Evolutionary conservation across 306 rosid genomes (phyloP).

Genomic region (Sesbania bispinosa): DNA sequence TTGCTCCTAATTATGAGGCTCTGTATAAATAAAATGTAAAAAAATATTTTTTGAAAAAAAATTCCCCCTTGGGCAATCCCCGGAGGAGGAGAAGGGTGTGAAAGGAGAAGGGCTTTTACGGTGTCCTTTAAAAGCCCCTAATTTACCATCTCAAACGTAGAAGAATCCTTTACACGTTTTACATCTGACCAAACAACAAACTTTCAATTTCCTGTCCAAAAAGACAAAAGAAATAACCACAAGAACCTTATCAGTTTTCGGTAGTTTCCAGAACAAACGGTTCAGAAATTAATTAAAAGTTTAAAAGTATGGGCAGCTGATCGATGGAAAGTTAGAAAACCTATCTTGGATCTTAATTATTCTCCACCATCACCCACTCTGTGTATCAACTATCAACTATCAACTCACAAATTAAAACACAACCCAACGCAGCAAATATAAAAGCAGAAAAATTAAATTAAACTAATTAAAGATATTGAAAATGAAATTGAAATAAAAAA

Average conservation of each 20-base stretch:
- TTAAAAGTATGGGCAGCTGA: not conserved
- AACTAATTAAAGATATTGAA: not conserved
- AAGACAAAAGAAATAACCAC: slow-evolving; percentile 37
- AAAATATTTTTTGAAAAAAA: no score
- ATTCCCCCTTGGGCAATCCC: not conserved
- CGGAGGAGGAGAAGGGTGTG: not conserved
- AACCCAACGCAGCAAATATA: slow-evolving; percentile 1
- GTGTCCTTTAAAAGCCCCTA: slow-evolving; percentile 33
- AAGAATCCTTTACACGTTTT: slow-evolving; percentile 55
- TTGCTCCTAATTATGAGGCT: no score
- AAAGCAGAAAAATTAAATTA: not conserved
- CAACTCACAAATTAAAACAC: slow-evolving; percentile 27
- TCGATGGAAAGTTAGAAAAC: slow-evolving; percentile 22
- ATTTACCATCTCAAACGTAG: slow-evolving; percentile 57
- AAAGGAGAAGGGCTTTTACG: slow-evolving; percentile 38
- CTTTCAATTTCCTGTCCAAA: slow-evolving; percentile 53
- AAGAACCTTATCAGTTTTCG: slow-evolving; percentile 54
- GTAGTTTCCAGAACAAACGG: slow-evolving; percentile 27
- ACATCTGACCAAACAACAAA: slow-evolving; percentile 60
- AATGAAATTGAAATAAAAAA: not conserved
- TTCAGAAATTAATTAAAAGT: not conserved
- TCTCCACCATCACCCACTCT: slow-evolving; percentile 40
- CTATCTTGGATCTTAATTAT: slow-evolving; percentile 28
- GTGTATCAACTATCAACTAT: no score
- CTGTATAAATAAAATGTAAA: no score